A percentile compares a stretch with the other conserved stretches of the same genome.
phyloP scores from a whole-genome alignment of 2,329 filamentous ascomycete genomes.

The Colletotrichum horii region DNA sequence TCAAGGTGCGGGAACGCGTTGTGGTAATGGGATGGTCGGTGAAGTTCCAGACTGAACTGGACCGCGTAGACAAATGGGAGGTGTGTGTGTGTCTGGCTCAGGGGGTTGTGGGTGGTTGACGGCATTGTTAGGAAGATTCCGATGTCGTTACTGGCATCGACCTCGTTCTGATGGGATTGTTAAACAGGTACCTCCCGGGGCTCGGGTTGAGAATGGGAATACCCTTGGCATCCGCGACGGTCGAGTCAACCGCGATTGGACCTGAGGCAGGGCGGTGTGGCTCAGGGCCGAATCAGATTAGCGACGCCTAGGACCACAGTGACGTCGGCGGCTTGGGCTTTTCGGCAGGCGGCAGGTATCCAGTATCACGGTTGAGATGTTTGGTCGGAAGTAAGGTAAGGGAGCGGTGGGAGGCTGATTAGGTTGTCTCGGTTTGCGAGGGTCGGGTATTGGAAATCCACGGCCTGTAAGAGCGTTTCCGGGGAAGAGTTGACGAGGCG shows the following conservation, averaged over 20 bases:
- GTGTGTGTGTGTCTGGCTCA: neutral
- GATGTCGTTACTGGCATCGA: conserved; percentile 4
- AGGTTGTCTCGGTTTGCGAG: neutral
- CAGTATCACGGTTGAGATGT: neutral
- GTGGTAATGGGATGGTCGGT: neutral
- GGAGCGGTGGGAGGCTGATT: neutral
- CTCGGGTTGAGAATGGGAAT: neutral
- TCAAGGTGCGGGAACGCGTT: neutral
- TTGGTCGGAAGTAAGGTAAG: neutral
- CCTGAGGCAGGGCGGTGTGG: neutral
- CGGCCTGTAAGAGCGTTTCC: neutral
- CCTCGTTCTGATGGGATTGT: neutral
- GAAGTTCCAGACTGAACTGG: conserved; percentile 9
- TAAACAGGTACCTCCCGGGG: neutral
- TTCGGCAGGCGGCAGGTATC: neutral
- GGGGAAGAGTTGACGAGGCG: neutral
- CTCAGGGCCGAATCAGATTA: conserved; percentile 3
- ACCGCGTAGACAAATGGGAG: neutral
- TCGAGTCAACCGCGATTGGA: conserved; percentile 1
- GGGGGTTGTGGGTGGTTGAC: neutral
- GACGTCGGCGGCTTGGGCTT: conserved; percentile 16
- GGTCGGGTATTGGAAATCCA: neutral
- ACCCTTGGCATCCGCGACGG: neutral
- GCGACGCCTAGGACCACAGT: neutral
- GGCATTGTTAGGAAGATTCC: neutral